Conservation (phyloP, 176 grass and related monocot genomes). For the Musa beccarii region DNA sequence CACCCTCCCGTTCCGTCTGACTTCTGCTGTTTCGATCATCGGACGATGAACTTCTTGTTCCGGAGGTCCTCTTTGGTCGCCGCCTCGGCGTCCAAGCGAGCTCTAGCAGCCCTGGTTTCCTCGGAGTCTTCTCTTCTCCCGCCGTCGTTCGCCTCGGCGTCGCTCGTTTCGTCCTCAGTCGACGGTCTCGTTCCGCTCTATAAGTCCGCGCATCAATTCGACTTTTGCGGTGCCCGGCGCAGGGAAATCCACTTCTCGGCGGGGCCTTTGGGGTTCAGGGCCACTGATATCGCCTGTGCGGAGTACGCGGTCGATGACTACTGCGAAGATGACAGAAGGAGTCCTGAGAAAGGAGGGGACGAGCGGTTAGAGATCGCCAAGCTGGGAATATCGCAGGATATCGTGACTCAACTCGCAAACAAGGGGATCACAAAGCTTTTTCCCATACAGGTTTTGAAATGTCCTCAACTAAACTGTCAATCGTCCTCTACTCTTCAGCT, state of each 20-base stretch:
- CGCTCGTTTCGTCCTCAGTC: background rate
- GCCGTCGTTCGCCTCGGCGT: background rate
- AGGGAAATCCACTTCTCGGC: constrained; percentile 45
- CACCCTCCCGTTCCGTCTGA: background rate
- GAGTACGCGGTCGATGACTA: constrained; percentile 43
- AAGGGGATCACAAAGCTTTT: constrained; percentile 80
- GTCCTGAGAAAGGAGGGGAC: constrained; percentile 16
- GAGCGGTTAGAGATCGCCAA: constrained; percentile 60
- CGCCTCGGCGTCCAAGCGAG: constrained; percentile 32
- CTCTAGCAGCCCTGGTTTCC: constrained; percentile 26
- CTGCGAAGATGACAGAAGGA: constrained; percentile 31
- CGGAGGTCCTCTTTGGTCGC: constrained; percentile 36
- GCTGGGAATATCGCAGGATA: constrained; percentile 66
- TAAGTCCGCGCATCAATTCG: background rate
- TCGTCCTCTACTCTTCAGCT: background rate
- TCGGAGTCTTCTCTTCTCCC: background rate
- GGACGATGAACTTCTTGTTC: constrained; percentile 52
- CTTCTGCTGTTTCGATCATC: background rate
- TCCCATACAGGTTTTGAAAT: constrained; percentile 63
- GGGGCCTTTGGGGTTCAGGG: constrained; percentile 32
- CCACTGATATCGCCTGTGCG: constrained; percentile 10
- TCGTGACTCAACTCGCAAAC: constrained; percentile 56
- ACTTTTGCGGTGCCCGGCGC: background rate
- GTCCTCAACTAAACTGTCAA: background rate
- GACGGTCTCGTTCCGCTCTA: background rate